phyloP scores from a whole-genome alignment of 2,329 filamentous ascomycete genomes.

The Beauveria sp. region DNA sequence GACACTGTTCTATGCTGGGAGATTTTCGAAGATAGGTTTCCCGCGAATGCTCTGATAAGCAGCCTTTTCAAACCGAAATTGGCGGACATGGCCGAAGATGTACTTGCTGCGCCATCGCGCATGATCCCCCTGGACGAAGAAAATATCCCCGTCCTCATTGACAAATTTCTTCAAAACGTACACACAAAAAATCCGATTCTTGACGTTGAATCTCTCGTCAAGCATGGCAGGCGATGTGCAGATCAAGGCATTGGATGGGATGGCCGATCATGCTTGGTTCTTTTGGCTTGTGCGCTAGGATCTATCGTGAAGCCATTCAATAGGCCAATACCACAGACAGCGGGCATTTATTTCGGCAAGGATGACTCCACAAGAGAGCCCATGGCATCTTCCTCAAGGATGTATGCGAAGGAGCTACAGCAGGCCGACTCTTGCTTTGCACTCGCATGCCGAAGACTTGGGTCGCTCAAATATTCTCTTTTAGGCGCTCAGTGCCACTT shows the following conservation, averaged over 20 bases:
- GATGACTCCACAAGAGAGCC: neutral
- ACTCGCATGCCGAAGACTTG: constrained; percentile 19
- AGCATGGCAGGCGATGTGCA: constrained; percentile 16
- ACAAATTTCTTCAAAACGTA: constrained; percentile 19
- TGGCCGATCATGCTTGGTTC: constrained; percentile 18
- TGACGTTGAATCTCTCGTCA: constrained; percentile 16
- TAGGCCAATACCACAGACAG: neutral
- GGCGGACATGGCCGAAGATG: neutral
- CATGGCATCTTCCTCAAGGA: constrained; percentile 4
- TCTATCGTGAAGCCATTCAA: constrained; percentile 17
- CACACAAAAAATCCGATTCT: constrained; percentile 22
- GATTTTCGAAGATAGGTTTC: constrained; percentile 14
- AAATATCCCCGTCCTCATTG: constrained; percentile 17
- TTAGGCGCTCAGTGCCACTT: constrained; percentile 30
- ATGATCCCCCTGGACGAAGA: constrained; percentile 17
- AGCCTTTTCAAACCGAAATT: constrained; percentile 12
- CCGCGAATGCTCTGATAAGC: constrained; percentile 14
- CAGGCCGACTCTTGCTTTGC: constrained; percentile 19
- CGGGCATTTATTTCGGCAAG: neutral
- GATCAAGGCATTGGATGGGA: constrained; percentile 20
- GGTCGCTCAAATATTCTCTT: constrained; percentile 20
- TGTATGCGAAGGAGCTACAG: constrained; percentile 14
- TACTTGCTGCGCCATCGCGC: constrained; percentile 8
- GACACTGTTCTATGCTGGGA: constrained; percentile 16
- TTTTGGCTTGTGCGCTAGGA: constrained; percentile 18